Evolutionary conservation across 768 basidiomycete genomes (phyloP), one percentile per base, ranked within the genome.

Genomic region (Fomitopsis serialis): DNA sequence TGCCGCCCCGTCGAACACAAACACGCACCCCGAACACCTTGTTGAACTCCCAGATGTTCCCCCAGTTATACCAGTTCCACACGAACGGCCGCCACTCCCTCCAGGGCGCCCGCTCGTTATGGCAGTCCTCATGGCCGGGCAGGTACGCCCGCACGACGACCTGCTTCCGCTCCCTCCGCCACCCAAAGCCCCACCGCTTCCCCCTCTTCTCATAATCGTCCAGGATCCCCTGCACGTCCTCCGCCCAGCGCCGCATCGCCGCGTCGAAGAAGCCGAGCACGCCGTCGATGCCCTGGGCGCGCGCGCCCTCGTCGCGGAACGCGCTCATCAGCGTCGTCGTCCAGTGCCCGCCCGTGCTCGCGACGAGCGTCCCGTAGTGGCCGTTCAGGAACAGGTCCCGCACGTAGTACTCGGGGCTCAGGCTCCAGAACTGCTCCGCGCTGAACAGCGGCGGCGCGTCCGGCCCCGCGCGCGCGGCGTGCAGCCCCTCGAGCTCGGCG

Each of bases 311-410:
- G 51, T 75, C 66, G 9, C 63, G 65, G 49, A 74, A 72, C 2
- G 72, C 77, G 7, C 66, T 63, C 62, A 87, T 76, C 22, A 82
- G 59, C 0, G 74, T 77, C 4, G 79, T 78, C 1, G 83, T 86
- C 85, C 85, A 87, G 63, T 87, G 85, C 0, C 84, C 85, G 3
- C 69, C 85, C 0, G 85, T 87, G 66, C 76, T 82, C 24, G 80
- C 76, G 53, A 87, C 61, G 65, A 87, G 70, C 10, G 83, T 85
- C 40, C 75, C 75, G 63, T 84, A 87, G 57, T 81, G 78, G 6
- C 64, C 74, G 19, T 72, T 58, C 10, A 77, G 65, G 66, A 87
- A 79, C 17, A 74, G 42, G 19, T 50, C 58, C 25, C 70, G 65
- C 60, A 84, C 68, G 66, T 85, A 85, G 44, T 80, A 78, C 1